phyloP scores from a whole-genome alignment of 176 grass and related monocot genomes.

The Cenchrus americanus region DNA sequence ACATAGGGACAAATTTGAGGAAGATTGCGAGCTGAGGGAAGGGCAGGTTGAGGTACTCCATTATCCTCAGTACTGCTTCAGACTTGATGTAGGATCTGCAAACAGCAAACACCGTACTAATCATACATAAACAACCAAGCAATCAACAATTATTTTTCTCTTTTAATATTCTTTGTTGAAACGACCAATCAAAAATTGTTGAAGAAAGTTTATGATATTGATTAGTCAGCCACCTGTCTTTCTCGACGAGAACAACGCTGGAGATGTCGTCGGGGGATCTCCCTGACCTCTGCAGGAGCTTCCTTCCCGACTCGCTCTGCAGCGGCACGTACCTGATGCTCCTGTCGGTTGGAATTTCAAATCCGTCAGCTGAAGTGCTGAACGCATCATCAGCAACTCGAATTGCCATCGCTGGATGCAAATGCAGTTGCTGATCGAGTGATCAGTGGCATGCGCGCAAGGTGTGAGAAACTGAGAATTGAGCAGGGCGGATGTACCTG shows the following conservation, averaged over 20 bases:
- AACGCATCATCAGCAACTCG: background rate
- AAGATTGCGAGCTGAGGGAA: constrained; percentile 81
- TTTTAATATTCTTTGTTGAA: too few species aligned
- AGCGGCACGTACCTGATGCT: constrained; percentile 78
- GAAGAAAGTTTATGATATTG: background rate
- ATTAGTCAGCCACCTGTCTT: constrained; percentile 55
- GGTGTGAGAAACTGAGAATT: background rate
- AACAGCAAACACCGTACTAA: too few species aligned
- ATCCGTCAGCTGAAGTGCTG: background rate
- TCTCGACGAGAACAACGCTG: constrained; percentile 93
- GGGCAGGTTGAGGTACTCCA: constrained; percentile 84
- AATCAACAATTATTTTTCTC: background rate
- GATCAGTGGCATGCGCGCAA: background rate
- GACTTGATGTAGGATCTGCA: constrained; percentile 89
- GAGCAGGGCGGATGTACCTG: constrained; percentile 31
- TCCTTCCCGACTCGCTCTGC: constrained; percentile 76
- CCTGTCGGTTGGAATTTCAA: constrained; percentile 18
- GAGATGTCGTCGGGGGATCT: constrained; percentile 83
- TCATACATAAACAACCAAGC: background rate
- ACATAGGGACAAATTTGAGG: constrained; percentile 70
- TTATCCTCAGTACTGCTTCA: constrained; percentile 89
- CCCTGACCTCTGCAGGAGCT: constrained; percentile 81
- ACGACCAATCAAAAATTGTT: background rate
- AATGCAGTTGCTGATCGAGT: background rate
- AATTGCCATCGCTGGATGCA: background rate